These are phyloP conservation scores for Ceratocystiopsis sp. DNA, from an alignment of 2,329 filamentous ascomycete genomes.

Conservation along the genomic window DNA sequence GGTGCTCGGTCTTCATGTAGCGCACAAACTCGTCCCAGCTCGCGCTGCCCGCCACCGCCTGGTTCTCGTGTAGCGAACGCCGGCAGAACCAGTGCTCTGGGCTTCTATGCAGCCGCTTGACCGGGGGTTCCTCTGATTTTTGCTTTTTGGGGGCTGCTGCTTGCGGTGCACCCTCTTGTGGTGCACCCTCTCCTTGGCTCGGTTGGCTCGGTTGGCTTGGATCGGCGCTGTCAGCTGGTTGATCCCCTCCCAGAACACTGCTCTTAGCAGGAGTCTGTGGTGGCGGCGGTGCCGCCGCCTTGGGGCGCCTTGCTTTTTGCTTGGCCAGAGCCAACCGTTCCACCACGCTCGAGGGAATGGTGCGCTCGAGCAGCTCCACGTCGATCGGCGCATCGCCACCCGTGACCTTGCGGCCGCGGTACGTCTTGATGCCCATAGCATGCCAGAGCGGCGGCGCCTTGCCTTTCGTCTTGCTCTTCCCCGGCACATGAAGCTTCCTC, in stretches of 20 bases:
- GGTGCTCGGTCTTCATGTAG: conserved; percentile 41
- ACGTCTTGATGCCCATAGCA: conserved; percentile 1
- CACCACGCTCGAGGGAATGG: conserved; percentile 19
- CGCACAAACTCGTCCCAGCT: conserved; percentile 45
- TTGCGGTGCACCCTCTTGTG: no score
- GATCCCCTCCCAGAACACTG: no score
- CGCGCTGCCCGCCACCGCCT: conserved; percentile 33
- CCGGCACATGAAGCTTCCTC: no score
- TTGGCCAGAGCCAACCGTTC: conserved; percentile 5
- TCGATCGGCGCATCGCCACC: conserved; percentile 26
- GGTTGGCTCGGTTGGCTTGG: no score
- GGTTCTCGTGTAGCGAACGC: conserved; percentile 42
- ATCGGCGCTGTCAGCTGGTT: no score
- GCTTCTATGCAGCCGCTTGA: neutral
- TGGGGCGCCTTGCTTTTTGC: no score
- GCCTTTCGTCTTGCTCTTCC: conserved; percentile 21
- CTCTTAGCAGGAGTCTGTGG: no score
- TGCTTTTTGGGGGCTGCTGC: neutral
- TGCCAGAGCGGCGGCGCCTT: no score
- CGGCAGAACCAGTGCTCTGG: conserved; percentile 48
- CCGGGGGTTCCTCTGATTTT: neutral
- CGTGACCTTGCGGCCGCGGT: conserved; percentile 15
- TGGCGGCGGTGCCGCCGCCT: no score
- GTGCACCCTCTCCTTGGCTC: no score
- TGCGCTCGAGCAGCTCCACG: conserved; percentile 36